Conservation (phyloP, 2,329 filamentous ascomycete species). For the Lasiodiplodia hormozganensis region DNA sequence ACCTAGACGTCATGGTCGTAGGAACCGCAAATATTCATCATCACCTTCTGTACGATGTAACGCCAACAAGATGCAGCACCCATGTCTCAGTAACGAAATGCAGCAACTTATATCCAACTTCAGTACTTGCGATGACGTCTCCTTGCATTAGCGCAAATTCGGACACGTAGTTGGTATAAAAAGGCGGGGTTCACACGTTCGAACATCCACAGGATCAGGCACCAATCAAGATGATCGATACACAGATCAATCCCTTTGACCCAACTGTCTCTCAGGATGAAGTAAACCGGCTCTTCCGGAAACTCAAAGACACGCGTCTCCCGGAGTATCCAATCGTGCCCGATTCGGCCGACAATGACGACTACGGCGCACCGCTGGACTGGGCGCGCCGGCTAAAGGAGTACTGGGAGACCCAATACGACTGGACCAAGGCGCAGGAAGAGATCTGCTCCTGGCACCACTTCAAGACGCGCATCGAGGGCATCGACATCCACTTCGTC, state of each 20-base stretch:
- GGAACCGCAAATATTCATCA: background rate
- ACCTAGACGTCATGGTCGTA: background rate
- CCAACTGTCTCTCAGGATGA: slow-evolving; percentile 44
- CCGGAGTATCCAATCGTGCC: slow-evolving; percentile 45
- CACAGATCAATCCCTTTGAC: slow-evolving; percentile 42
- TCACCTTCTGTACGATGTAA: background rate
- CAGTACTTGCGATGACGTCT: background rate
- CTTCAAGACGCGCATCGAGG: slow-evolving; percentile 45
- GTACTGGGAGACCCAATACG: slow-evolving; percentile 44
- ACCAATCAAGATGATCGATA: background rate
- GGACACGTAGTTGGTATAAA: background rate
- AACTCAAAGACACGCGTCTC: slow-evolving; percentile 44
- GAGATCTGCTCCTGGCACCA: slow-evolving; percentile 45
- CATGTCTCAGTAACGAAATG: background rate
- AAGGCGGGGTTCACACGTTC: background rate
- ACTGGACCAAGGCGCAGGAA: slow-evolving; percentile 42
- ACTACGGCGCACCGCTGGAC: slow-evolving; percentile 43
- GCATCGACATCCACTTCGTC: slow-evolving; percentile 49
- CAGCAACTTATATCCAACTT: background rate
- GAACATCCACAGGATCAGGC: no score
- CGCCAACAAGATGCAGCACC: background rate
- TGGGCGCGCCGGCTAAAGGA: slow-evolving; percentile 46
- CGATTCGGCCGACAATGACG: slow-evolving; percentile 38
- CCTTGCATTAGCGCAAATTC: slow-evolving; percentile 1
- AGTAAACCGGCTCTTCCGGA: slow-evolving; percentile 45